Base-by-base conservation (phyloP, 176 grass and related monocot genomes). In the Oryza coarctata region DNA sequence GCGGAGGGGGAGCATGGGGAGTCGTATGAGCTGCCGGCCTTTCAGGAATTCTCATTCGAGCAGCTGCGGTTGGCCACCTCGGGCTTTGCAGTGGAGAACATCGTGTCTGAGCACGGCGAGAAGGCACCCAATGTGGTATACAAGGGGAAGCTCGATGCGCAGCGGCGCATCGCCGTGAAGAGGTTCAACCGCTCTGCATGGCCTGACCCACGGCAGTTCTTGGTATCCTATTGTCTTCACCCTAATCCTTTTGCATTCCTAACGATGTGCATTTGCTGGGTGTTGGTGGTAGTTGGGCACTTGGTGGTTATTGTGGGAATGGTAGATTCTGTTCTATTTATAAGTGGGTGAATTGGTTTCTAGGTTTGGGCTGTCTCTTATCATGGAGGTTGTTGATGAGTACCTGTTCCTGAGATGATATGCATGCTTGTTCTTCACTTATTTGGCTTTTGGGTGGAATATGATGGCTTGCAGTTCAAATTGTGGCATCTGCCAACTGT, bases 91-190 rank as follows among this genome's bases (percentile, higher is more conserved):
- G 86, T 86, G 2, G 93, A 94, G 75, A 98, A 98, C 79, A 95
- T 95, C 32, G 96, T 98, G 22, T 98, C 96, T 2, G 96, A 98
- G 86, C 92, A 95, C 0, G 96, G 96, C 4, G 96, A 95, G 86
- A 98, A 98, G 87, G 96, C 96, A 11, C 96, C 96, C 63, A 98
- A 98, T 87, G 96, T 98, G 12, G 92, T 98, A 3, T 98, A 95
- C 88, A 98, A 95, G 83, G 96, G 96, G n/a, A 98, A 95, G 83
- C 80, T 98, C 68, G 92, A 90, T 41, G 90, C 92, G 1, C 96
- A 95, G 76, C 84, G 86, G 12, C 88, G 92, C 76, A 85, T 98
- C 49, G 96, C 96, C 0, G 92, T 98, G 73, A 98, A 98, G 84
- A 83, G 90, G 31, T 98, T 98, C 76, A 98, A 94, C 65, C 89